Percentiles rank a stretch among this genome's conserved stretches.
Conservation (phyloP, 306 rosid species). For the Castanopsis chinensis region DNA sequence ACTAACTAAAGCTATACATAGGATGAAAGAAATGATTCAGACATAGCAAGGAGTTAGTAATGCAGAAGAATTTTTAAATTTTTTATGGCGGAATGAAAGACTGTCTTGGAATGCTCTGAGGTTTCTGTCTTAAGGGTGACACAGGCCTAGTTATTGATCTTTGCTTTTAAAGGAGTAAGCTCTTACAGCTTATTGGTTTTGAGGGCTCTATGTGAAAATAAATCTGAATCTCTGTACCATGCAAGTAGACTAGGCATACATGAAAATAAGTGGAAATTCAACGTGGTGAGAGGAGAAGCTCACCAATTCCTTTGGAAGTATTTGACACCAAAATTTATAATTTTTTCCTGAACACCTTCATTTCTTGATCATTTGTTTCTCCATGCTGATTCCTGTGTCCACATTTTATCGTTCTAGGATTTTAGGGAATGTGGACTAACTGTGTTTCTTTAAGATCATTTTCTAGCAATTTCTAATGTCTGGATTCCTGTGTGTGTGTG, state of each 20-base stretch:
- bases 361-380: neutral
- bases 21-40: too few relatives aligned
- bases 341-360: neutral
- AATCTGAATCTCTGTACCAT: neutral
- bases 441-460: neutral
- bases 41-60: too few relatives aligned
- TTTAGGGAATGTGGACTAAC: too few relatives aligned
- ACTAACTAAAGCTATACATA: too few relatives aligned
- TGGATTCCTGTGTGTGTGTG: neutral
- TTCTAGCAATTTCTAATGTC: neutral
- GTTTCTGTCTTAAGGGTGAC: neutral
- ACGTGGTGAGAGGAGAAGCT: neutral
- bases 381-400: neutral
- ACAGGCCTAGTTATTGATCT: neutral
- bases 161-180: neutral
- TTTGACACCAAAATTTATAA: neutral
- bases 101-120: neutral
- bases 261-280: neutral
- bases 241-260: neutral
- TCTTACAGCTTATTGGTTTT: neutral
- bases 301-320: neutral
- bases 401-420: too few relatives aligned
- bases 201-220: neutral
- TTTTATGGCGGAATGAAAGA: neutral
- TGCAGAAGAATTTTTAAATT: too few relatives aligned